Base-by-base conservation (phyloP, 495 filamentous ascomycete species). In the Cryomyces antarcticus region DNA sequence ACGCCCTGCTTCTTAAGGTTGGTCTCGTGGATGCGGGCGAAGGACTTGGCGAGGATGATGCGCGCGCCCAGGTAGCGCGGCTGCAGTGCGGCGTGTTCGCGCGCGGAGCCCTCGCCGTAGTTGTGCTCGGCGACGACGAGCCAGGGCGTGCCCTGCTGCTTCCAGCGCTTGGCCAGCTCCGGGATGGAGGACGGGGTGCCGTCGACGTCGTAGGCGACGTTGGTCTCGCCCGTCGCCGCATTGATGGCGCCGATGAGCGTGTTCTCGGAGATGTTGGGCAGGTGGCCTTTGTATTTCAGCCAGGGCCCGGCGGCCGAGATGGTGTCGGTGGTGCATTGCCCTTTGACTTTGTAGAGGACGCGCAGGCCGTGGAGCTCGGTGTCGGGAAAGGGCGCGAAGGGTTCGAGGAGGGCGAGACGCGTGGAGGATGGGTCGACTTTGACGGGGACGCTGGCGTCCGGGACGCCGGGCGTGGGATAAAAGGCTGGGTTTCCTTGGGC, bases 1-100 rank as follows among this genome's bases (percentile, higher is more conserved):
- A 97, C 80, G 46, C 89, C 89, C 66, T 97, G 89, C 68, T 97
- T 96, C 77, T 97, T 97, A 30, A 97, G 65, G 62, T 97, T 97
- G 12, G 89, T 94, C 69, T 97, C 92, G 64, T 97, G 89, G 60
- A 97, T 97, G 37, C 89, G 71, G 3, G 89, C 89, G 58, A 97
- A 96, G 56, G 69, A 77, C 70, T 96, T 96, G 43, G 78, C 69
- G 27, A 96, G 73, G 38, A 97, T 83, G 51, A 94, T 62, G 11
- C 88, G 68, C 31, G 83, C 84, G 41, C 89, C 89, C 0, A 97
- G 75, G 60, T 89, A 96, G 0, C 89, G 68, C 9, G 89, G 89
- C 60, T 97, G 89, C 39, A 97, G 68, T n/a, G 89, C 89, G 5
- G 89, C 89, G 64, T 97, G 89, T 56, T 97, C 89, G 39, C 89